Base-by-base conservation (phyloP, 2,329 filamentous ascomycete genomes). In the Hirsutella thompsonii region DNA sequence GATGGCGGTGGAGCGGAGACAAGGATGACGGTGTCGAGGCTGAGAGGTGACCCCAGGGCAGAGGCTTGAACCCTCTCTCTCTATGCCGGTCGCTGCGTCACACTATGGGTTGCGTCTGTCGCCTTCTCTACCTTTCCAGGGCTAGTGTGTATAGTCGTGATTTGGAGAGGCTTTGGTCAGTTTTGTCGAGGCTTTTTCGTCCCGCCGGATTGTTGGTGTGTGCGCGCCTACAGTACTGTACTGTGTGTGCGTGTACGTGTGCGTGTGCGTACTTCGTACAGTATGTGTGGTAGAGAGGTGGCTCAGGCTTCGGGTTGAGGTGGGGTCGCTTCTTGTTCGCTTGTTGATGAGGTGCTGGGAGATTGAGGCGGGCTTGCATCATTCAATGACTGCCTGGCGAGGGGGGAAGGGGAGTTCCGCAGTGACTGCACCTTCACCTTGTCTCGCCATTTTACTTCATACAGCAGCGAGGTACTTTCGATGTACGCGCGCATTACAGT, bases 241-340 rank as follows among this genome's bases (percentile, higher is more conserved):
- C n/a, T n/a, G n/a, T n/a, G n/a, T n/a, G n/a, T n/a, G n/a, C n/a
- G n/a, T n/a, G n/a, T n/a, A n/a, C n/a, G n/a, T n/a, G n/a, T n/a
- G n/a, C n/a, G n/a, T n/a, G n/a, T n/a, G n/a, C n/a, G n/a, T n/a
- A n/a, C n/a, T n/a, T n/a, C n/a, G n/a, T n/a, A n/a, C n/a, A n/a
- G n/a, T n/a, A n/a, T 26, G 23, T 26, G 23, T 26, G 23, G 23
- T 26, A 11, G 6, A 6, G 11, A 26, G 23, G 23, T 26, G 23
- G 23, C 23, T 26, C 23, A 26, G 23, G 40, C 32, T 40, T 26
- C n/a, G 20, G 35, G 20, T 20, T 36, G 26, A 30, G 37, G 42
- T 44, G 42, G 42, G 42, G 42, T 39, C 40, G 18, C 21, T 28
- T 18, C 33, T 19, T 9, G 6, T 9, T 36, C 35, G 35, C 35